phyloP scores from a whole-genome alignment of 1,284 basidiomycete species.

The Sutorius eximius region DNA sequence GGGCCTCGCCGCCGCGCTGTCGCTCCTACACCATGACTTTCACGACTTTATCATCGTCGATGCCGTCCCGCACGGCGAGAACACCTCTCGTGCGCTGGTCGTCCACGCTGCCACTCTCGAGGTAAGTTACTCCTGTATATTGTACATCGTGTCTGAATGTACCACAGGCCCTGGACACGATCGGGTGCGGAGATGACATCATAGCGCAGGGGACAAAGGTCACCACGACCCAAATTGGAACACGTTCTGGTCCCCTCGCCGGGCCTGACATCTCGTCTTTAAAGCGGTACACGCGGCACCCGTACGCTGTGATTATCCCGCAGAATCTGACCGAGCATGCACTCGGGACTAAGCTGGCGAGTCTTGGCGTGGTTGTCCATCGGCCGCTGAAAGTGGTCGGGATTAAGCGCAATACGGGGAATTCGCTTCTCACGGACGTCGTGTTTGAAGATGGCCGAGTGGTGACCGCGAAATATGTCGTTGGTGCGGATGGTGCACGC shows the following conservation, averaged over 20 bases:
- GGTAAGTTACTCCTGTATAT: conserved; percentile 8
- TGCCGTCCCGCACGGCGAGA: conserved; percentile 29
- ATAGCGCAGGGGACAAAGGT: conserved; percentile 41
- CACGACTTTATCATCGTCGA: conserved; percentile 51
- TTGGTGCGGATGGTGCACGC: conserved; percentile 58
- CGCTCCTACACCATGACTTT: conserved; percentile 40
- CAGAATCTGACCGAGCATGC: conserved; percentile 50
- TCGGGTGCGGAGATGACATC: conserved; percentile 45
- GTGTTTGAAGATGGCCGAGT: conserved; percentile 50
- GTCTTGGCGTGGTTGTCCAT: conserved; percentile 22
- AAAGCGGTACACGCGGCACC: conserved; percentile 42
- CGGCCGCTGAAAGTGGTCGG: conserved; percentile 31
- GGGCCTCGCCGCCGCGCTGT: conserved; percentile 25
- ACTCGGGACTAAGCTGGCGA: conserved; percentile 39
- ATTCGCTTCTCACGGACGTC: conserved; percentile 39
- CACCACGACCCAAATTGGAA: conserved; percentile 30
- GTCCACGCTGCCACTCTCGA: conserved; percentile 50
- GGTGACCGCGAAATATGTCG: conserved; percentile 47
- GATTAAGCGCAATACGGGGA: conserved; percentile 28
- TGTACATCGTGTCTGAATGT: background rate
- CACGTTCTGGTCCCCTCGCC: conserved; percentile 33
- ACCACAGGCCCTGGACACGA: conserved; percentile 40
- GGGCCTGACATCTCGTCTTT: conserved; percentile 37
- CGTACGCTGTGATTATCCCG: conserved; percentile 45
- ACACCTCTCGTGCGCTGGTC: conserved; percentile 43